These are phyloP conservation scores for Cucurbita pepo DNA, from an alignment of 306 rosid genomes.

Conservation along the genomic window DNA sequence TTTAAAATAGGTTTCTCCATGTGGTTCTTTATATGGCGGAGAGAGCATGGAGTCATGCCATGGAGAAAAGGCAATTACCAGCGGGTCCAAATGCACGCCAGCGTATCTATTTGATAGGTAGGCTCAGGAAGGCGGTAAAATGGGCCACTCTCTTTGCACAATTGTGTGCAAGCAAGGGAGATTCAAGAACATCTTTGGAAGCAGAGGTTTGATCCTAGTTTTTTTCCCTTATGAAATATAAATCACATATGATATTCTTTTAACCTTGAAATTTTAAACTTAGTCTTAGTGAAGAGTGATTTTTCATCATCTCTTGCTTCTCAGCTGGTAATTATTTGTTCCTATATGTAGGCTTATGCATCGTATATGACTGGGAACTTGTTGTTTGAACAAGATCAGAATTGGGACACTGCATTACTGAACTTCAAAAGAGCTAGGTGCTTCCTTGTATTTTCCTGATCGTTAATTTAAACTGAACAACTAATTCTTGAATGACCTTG, in stretches of 20 bases:
- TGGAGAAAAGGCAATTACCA: constrained; percentile 96
- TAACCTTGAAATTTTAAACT: not conserved
- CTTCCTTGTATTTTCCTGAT: constrained; percentile 1
- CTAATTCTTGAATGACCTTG: not conserved
- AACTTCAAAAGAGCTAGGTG: constrained; percentile 97
- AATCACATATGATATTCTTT: not conserved
- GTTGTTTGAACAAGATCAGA: constrained; percentile 90
- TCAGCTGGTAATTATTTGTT: not conserved
- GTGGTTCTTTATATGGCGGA: constrained; percentile 72
- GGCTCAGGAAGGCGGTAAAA: constrained; percentile 90
- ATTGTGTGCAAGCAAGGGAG: constrained; percentile 77
- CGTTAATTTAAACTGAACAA: not conserved
- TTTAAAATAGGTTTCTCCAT: constrained; percentile 77
- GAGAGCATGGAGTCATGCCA: constrained; percentile 99
- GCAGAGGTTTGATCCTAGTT: constrained; percentile 56
- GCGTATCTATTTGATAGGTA: constrained; percentile 82
- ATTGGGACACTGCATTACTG: constrained; percentile 80
- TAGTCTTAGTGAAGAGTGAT: not conserved
- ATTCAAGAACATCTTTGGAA: constrained; percentile 88
- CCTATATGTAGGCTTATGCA: constrained; percentile 58
- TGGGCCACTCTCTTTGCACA: constrained; percentile 90
- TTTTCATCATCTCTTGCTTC: constrained; percentile 2
- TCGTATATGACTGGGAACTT: constrained; percentile 92
- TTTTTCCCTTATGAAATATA: not conserved
- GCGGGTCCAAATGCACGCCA: constrained; percentile 86